Percentiles rank a stretch among this genome's conserved stretches.
These are phyloP conservation scores for Cryptococcus hybrid DNA, from an alignment of 1,284 basidiomycete species.

Conservation along the genomic window DNA sequence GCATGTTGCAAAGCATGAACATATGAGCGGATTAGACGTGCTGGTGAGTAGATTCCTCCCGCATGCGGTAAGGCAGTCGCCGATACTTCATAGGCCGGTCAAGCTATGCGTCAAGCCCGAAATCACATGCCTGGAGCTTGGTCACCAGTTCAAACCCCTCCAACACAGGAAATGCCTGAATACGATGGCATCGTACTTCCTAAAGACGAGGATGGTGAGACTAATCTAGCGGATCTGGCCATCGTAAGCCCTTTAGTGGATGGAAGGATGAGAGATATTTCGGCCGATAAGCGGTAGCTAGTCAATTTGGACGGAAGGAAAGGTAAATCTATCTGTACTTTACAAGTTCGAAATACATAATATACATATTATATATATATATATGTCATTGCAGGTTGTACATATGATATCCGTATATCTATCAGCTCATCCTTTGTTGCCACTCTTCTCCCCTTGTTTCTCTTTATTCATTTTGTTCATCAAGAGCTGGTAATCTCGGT, in stretches of 20 bases:
- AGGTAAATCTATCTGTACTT: too few species aligned
- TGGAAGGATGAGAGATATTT: constrained; percentile 63
- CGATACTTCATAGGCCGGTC: constrained; percentile 7
- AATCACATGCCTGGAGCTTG: constrained; percentile 14
- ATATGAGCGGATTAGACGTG: constrained; percentile 73
- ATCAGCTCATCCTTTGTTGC: neutral
- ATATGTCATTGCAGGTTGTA: too few species aligned
- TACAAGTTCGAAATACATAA: too few species aligned
- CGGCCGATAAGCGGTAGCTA: constrained; percentile 1
- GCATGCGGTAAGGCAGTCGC: neutral
- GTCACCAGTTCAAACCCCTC: neutral
- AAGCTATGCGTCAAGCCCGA: constrained; percentile 15
- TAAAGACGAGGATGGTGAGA: constrained; percentile 26
- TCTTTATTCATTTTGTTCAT: constrained; percentile 46
- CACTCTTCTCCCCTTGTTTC: constrained; percentile 6
- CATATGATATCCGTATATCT: neutral
- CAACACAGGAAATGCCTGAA: neutral
- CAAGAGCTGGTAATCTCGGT: constrained; percentile 44
- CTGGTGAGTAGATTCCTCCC: constrained; percentile 58
- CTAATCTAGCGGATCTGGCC: constrained; percentile 55
- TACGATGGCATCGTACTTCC: constrained; percentile 22
- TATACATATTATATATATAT: neutral
- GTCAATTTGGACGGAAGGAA: too few species aligned
- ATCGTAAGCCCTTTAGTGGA: constrained; percentile 68
- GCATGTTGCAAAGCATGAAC: constrained; percentile 62